Conservation (phyloP, 768 basidiomycete species). For the Podaxis pistillaris region DNA sequence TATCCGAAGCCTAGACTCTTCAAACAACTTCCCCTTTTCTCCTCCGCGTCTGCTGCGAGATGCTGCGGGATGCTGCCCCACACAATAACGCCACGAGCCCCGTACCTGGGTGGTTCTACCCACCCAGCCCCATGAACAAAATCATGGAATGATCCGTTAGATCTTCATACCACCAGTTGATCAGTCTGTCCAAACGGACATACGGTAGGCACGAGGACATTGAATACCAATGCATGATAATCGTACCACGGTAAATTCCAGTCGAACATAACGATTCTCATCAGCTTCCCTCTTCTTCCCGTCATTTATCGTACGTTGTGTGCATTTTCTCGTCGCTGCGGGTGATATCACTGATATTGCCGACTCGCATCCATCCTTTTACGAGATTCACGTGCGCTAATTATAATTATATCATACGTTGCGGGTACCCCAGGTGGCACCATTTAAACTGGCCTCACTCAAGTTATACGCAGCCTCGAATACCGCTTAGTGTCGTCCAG, state of each 20-base stretch:
- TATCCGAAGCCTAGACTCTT: background rate
- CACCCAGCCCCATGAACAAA: no score
- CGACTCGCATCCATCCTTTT: no score
- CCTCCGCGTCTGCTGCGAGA: background rate
- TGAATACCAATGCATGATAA: background rate
- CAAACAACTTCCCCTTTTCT: no score
- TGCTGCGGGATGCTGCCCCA: background rate
- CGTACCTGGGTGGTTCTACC: no score
- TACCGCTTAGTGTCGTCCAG: no score
- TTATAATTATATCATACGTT: background rate
- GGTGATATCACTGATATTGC: background rate
- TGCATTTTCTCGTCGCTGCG: background rate
- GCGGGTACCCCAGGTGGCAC: background rate
- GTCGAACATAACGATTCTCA: background rate
- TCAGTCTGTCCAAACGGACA: no score
- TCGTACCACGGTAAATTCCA: background rate
- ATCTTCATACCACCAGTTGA: no score
- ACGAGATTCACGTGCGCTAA: background rate
- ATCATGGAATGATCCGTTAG: no score
- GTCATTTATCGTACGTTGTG: conserved; percentile 1
- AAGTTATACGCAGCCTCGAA: no score
- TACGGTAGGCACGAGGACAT: no score
- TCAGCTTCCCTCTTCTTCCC: background rate
- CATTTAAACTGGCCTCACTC: no score
- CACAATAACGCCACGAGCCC: no score